Evolutionary conservation across 1,139 yeast genomes (phyloP).

Genomic region (Blastobotrys buckinghamii): DNA sequence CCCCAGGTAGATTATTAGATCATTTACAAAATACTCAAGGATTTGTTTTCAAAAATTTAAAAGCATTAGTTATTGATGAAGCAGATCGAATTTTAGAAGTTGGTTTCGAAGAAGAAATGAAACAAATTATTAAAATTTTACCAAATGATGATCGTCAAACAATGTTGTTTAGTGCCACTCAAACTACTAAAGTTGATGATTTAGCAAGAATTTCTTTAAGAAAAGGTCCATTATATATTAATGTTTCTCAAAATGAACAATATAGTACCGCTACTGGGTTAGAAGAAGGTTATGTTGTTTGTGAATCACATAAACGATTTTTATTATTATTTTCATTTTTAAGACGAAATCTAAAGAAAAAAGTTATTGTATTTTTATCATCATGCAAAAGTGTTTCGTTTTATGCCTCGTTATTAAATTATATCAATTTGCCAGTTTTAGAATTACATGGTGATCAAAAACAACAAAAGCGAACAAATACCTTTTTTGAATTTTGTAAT

Average conservation of each 20-base stretch:
- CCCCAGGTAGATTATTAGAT: constrained; percentile 95
- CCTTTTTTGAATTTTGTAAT: constrained; percentile 95
- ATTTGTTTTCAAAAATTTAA: constrained; percentile 87
- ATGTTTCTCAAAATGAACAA: constrained; percentile 76
- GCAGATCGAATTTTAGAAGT: constrained; percentile 95
- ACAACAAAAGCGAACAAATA: constrained; percentile 96
- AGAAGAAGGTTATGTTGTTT: constrained; percentile 97
- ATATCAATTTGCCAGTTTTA: constrained; percentile 91
- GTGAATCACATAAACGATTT: constrained; percentile 94
- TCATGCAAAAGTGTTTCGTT: constrained; percentile 97
- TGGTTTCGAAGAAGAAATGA: constrained; percentile 98
- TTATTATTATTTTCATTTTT: constrained; percentile 83
- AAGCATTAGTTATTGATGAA: constrained; percentile 91
- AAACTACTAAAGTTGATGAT: constrained; percentile 97
- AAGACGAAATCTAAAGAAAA: constrained; percentile 78
- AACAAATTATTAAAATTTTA: constrained; percentile 85
- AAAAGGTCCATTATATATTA: constrained; percentile 92
- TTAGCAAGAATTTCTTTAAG: constrained; percentile 92
- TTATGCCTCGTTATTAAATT: constrained; percentile 88
- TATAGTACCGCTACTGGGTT: constrained; percentile 92
- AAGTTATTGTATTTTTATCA: constrained; percentile 89
- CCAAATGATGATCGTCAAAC: constrained; percentile 95
- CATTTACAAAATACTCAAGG: constrained; percentile 95
- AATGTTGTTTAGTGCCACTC: constrained; percentile 97
- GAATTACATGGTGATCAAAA: constrained; percentile 97